phyloP scores from a whole-genome alignment of 2,329 filamentous ascomycete genomes.

The Pseudonectria buxi region DNA sequence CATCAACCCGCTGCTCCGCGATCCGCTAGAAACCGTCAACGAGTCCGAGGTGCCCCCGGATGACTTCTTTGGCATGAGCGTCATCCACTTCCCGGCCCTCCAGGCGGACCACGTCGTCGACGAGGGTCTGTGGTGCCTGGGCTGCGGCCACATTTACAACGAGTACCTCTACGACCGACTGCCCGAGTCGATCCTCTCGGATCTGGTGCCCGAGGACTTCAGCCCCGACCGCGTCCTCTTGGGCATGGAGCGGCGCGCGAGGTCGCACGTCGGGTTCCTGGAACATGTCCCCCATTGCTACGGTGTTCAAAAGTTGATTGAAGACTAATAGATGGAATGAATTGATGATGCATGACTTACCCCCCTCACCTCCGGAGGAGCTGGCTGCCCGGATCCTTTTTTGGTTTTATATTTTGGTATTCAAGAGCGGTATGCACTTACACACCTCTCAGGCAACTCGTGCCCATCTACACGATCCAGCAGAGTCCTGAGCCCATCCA shows the following conservation, averaged over 20 bases:
- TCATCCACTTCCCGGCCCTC: slow-evolving; percentile 1
- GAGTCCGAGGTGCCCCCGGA: neutral
- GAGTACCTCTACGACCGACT: neutral
- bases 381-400: no score
- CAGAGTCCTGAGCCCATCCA: no score
- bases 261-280: neutral
- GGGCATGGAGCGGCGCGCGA: neutral
- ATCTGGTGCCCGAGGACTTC: no score
- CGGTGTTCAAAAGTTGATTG: neutral
- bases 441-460: no score
- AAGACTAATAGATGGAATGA: no score
- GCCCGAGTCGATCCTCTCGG: no score
- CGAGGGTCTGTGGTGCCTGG: slow-evolving; percentile 1
- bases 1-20: neutral
- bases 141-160: neutral
- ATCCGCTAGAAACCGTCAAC: neutral
- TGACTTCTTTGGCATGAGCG: neutral
- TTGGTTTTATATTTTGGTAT: no score
- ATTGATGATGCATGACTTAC: no score
- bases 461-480: no score
- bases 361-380: no score
- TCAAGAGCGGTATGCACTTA: no score
- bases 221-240: neutral
- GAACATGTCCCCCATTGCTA: slow-evolving; percentile 1
- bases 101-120: neutral